Evolutionary conservation across 768 basidiomycete species (phyloP), one percentile per base, ranked within the genome.

Genomic region (Phallus indusiatus): DNA sequence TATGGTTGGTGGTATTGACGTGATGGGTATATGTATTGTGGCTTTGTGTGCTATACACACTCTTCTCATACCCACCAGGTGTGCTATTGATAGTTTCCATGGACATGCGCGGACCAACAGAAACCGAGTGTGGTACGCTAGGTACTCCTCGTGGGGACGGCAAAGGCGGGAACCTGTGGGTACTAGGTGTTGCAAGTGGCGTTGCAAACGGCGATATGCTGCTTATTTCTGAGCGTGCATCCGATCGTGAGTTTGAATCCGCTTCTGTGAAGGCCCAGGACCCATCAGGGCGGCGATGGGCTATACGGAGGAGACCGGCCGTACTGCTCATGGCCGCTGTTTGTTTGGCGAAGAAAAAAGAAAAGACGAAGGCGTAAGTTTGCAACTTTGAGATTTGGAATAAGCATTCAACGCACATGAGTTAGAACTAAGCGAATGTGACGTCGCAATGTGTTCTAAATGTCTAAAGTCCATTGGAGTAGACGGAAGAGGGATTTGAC

Each of bases 221-320:
- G n/a, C 42, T 42, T 42, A 42, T 42, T 42, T 42, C 42, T 14
- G 42, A 42, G n/a, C 42, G 42, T 14, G 42, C n/a, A 11, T 42
- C 42, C 12, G 42, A 42, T 2, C n/a, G 42, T 4, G 42, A n/a
- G 9, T 42, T n/a, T 4, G 42, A 14, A 42, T 12, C 42, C n/a
- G 42, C 42, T 16, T 54, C 55, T 56, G 42, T 56, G 55, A 56
- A 47, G 2, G 14, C 55, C 55, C 55, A 56, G 17, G n/a, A 21
- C 16, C 55, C 55, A n/a, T 56, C 42, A 17, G 55, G 55, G 9
- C 34, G 55, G 10, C 55, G 55, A 35, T 56, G 55, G 12, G 55
- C 55, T 10, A 47, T 47, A 34, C 42, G 55, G 5, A 56, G 21
- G 12, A 42, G 34, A n/a, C 21, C n/a, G 2, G 42, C 55, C 8